Conservation (phyloP, 768 basidiomycete genomes). For the Pleurotus citrinopileatus region DNA sequence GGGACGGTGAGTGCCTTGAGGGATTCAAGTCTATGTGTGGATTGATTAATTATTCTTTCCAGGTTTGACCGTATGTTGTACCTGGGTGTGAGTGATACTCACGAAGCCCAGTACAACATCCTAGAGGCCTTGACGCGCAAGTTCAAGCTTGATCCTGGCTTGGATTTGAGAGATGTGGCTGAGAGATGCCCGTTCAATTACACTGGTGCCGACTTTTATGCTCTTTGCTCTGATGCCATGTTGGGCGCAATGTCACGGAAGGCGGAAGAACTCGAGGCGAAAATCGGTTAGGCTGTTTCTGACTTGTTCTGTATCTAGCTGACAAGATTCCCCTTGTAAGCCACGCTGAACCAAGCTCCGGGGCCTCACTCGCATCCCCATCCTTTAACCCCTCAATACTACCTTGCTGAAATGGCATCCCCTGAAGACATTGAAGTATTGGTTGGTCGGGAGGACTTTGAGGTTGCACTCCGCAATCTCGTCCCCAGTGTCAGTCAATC, state of each 20-base stretch:
- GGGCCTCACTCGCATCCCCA: slow-evolving; percentile 48
- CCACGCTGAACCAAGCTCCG: slow-evolving; percentile 44
- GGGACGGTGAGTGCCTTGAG: slow-evolving; percentile 55
- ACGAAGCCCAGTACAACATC: slow-evolving; percentile 83
- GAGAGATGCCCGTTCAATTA: slow-evolving; percentile 85
- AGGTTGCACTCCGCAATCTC: slow-evolving; percentile 63
- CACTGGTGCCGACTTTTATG: slow-evolving; percentile 98
- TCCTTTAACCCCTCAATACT: slow-evolving; percentile 86
- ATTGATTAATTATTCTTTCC: background rate
- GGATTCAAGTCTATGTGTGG: no score
- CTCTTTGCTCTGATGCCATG: slow-evolving; percentile 94
- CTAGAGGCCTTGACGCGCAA: slow-evolving; percentile 89
- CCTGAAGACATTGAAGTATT: slow-evolving; percentile 68
- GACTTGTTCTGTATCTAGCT: background rate
- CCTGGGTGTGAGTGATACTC: slow-evolving; percentile 85
- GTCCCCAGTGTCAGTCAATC: slow-evolving; percentile 80
- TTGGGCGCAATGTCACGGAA: slow-evolving; percentile 91
- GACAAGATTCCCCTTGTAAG: slow-evolving; percentile 23
- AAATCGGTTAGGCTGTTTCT: slow-evolving; percentile 52
- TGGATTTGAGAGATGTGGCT: slow-evolving; percentile 64
- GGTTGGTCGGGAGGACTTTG: slow-evolving; percentile 78
- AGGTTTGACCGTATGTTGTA: slow-evolving; percentile 98
- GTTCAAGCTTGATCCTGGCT: slow-evolving; percentile 72
- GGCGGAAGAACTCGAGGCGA: slow-evolving; percentile 73
- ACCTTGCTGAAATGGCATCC: slow-evolving; percentile 77